Base-by-base conservation (phyloP, 495 filamentous ascomycete species). In the Geoglossum glabrum region DNA sequence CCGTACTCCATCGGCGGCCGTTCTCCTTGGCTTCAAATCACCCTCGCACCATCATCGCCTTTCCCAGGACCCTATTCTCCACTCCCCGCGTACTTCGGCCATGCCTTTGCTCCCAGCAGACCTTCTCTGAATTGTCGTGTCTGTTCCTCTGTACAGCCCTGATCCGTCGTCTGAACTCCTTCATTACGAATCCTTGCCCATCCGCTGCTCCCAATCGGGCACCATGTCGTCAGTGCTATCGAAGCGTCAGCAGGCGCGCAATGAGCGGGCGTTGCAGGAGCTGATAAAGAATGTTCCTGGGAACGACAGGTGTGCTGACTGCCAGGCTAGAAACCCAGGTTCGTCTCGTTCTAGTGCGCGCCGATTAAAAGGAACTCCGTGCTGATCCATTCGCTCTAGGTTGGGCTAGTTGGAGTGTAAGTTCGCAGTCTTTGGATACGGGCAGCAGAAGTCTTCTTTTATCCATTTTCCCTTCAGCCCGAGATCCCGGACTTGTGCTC, bases 401-500 rank as follows among this genome's bases (percentile, higher is more conserved):
- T 76, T 98, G 93, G 93, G 89, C 92, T 70, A 95, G 89, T 76
- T 98, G 92, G 90, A 97, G 85, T 69, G 88, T 95, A 82, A 69
- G 87, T 79, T 61, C n/a, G n/a, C 40, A 45, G 17, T 17, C 36
- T 45, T 19, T 45, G 10, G 10, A 5, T 4, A 19, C n/a, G 13
- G 3, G 3, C 40, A 3, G 19, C n/a, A 19, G 36, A 3, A 7
- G 17, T 15, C 11, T 19, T 19, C 4, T 45, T 9, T 9, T 0
- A 17, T 21, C 23, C 3, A 17, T 0, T 45, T 21, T 19, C n/a
- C 36, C 13, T 9, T 17, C 36, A 36, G 28, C 3, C 49, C 49
- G 2, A 31, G 28, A 27, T 9, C 5, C n/a, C 11, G 36, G 11
- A 40, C 21, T 25, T 26, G 6, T 27, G 2, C 8, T 15, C 28